Evolutionary conservation across 805 yeast genomes (phyloP).

Genomic region (Pichia eremophila): DNA sequence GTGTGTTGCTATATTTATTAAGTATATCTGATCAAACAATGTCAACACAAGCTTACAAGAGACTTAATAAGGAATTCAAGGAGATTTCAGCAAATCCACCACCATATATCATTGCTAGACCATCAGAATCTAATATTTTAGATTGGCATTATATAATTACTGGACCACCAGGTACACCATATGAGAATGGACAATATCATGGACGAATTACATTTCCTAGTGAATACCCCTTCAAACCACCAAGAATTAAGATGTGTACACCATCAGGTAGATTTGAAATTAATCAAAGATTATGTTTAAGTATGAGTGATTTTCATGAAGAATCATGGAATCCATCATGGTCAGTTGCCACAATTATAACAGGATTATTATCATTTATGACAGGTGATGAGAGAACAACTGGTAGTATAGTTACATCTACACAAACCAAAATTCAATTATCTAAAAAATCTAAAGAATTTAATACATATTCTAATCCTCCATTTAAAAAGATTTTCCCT

Average conservation of each 20-base stretch:
- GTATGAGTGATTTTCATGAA: slow-evolving; percentile 94
- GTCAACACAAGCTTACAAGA: slow-evolving; percentile 26
- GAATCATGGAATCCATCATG: slow-evolving; percentile 96
- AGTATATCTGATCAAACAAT: slow-evolving; percentile 9
- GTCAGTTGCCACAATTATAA: slow-evolving; percentile 83
- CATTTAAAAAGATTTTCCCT: slow-evolving; percentile 57
- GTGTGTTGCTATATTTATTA: too few species aligned
- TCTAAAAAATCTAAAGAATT: slow-evolving; percentile 56
- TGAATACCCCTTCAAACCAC: slow-evolving; percentile 89
- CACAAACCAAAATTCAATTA: slow-evolving; percentile 40
- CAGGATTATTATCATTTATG: slow-evolving; percentile 86
- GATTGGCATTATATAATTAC: slow-evolving; percentile 92
- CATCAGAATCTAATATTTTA: slow-evolving; percentile 76
- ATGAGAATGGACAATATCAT: slow-evolving; percentile 79
- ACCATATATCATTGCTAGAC: slow-evolving; percentile 76
- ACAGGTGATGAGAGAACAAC: slow-evolving; percentile 79
- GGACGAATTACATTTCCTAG: slow-evolving; percentile 77
- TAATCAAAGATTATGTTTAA: slow-evolving; percentile 72
- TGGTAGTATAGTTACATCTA: slow-evolving; percentile 67
- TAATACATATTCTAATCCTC: slow-evolving; percentile 45
- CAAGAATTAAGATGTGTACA: slow-evolving; percentile 79
- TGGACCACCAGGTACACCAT: slow-evolving; percentile 89
- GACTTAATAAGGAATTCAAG: slow-evolving; percentile 75
- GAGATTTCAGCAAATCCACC: slow-evolving; percentile 71
- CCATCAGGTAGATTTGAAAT: slow-evolving; percentile 84